These are phyloP conservation scores for Trifolium dubium DNA, from an alignment of 306 rosid species.

Conservation along the genomic window DNA sequence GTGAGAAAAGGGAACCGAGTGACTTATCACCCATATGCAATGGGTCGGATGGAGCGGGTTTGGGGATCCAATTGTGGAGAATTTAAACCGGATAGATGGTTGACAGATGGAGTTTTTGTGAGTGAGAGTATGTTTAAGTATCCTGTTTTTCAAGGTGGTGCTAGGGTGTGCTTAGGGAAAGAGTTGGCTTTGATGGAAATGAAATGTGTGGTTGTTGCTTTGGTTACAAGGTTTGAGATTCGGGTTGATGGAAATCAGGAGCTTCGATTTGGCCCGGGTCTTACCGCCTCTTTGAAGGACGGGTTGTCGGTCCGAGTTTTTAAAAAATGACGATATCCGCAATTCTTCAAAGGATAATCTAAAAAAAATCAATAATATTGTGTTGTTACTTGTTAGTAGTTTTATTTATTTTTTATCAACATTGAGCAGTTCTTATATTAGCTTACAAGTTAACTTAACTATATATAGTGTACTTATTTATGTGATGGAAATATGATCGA, in stretches of 20 bases:
- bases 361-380: no score
- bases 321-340: slow-evolving; percentile 19
- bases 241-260: slow-evolving; percentile 38
- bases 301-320: slow-evolving; percentile 66
- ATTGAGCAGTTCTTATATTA: not conserved
- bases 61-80: slow-evolving; percentile 78
- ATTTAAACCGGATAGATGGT: slow-evolving; percentile 83
- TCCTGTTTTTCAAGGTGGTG: slow-evolving; percentile 88
- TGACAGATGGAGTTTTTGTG: slow-evolving; percentile 52
- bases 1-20: slow-evolving; percentile 68
- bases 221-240: slow-evolving; percentile 56
- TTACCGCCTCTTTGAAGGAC: slow-evolving; percentile 65
- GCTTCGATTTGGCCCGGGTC: slow-evolving; percentile 65
- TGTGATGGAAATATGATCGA: not conserved
- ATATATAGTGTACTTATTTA: not conserved
- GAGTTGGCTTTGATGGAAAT: slow-evolving; percentile 78
- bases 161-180: slow-evolving; percentile 80
- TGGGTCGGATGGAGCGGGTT: slow-evolving; percentile 82
- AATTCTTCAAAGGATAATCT: no score
- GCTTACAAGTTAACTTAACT: no score
- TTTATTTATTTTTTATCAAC: no score
- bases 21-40: slow-evolving; percentile 85
- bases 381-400: no score
- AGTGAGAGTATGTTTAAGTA: slow-evolving; percentile 61
- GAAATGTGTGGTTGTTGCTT: slow-evolving; percentile 49